These are phyloP conservation scores for Calonectria ilicicola DNA, from an alignment of 2,329 filamentous ascomycete genomes.

Conservation along the genomic window DNA sequence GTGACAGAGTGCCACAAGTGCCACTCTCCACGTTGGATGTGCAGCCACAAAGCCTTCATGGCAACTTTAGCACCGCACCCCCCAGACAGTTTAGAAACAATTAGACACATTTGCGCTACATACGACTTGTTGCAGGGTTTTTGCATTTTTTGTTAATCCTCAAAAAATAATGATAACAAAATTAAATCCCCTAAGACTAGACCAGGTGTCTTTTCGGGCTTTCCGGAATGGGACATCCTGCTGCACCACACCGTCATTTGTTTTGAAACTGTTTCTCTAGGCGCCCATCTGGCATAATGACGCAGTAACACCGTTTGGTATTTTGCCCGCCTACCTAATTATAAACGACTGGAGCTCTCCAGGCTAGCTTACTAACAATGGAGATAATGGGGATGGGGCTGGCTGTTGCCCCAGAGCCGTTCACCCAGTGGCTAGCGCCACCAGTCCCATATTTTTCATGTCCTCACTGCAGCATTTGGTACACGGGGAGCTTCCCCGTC, in stretches of 20 bases:
- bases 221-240: neutral
- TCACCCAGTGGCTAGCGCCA: neutral
- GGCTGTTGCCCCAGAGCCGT: neutral
- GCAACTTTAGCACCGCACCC: neutral
- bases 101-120: neutral
- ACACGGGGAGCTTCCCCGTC: neutral
- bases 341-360: neutral
- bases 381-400: neutral
- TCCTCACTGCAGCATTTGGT: neutral
- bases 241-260: slow-evolving; percentile 1
- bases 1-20: neutral
- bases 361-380: neutral
- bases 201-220: neutral
- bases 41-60: neutral
- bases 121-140: neutral
- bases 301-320: neutral
- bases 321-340: neutral
- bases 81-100: neutral
- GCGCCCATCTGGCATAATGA: neutral
- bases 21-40: neutral
- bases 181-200: neutral
- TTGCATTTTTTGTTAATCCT: neutral
- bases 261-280: neutral
- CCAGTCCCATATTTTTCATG: neutral
- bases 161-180: neutral